A percentile compares a stretch with the other conserved stretches of the same genome.
Conservation (phyloP, 257 asterid genomes). For the Plectranthus barbatus region DNA sequence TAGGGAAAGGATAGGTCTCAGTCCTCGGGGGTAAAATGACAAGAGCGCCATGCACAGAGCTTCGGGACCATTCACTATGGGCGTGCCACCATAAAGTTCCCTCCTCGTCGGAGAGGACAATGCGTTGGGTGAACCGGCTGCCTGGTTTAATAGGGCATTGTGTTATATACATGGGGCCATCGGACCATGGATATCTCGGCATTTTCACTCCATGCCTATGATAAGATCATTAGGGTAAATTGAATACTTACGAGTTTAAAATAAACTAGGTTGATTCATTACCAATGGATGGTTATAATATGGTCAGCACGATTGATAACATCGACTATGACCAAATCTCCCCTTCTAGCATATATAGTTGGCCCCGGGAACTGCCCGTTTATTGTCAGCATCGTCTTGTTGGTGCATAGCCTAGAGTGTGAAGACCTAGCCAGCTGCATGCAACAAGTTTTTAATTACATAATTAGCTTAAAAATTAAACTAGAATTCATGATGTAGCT, state of each 20-base stretch:
- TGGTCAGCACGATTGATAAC: constrained; percentile 47
- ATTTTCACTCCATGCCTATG: constrained; percentile 59
- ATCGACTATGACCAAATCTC: constrained; percentile 51
- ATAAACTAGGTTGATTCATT: no score
- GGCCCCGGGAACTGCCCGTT: constrained; percentile 80
- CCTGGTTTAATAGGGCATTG: constrained; percentile 70
- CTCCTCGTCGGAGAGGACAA: constrained; percentile 14
- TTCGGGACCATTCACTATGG: constrained; percentile 48
- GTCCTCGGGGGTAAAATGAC: not conserved
- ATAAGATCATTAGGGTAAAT: no score
- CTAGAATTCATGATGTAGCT: no score
- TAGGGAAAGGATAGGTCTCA: not conserved
- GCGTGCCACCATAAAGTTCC: constrained; percentile 82
- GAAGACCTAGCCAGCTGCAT: not conserved
- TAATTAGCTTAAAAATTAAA: no score
- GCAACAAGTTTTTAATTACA: no score
- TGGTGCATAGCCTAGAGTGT: constrained; percentile 40
- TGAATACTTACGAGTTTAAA: no score
- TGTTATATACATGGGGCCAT: constrained; percentile 57
- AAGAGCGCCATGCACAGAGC: not conserved
- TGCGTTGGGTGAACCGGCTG: not conserved
- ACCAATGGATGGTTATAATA: constrained; percentile 65
- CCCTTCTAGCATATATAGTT: constrained; percentile 40
- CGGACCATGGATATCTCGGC: constrained; percentile 63
- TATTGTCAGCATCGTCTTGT: constrained; percentile 43